These are phyloP conservation scores for Podosphaera leucotricha DNA, from an alignment of 2,329 filamentous ascomycete genomes.

Conservation along the genomic window DNA sequence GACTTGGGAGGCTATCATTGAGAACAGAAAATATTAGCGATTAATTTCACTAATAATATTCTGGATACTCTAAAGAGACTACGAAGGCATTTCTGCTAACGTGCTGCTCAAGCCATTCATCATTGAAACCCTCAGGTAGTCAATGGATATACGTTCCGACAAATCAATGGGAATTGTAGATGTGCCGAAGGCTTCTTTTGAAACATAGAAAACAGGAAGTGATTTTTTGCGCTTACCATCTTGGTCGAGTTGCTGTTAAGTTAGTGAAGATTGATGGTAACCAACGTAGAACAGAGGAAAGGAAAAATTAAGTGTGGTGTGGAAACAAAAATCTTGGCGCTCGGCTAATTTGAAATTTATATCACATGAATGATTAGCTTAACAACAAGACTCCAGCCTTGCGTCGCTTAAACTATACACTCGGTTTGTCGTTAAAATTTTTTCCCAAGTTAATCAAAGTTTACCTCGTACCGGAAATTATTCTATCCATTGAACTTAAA, in stretches of 20 bases:
- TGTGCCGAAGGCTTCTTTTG: background rate
- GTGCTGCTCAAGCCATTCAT: conserved; percentile 41
- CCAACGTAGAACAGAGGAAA: too few relatives aligned
- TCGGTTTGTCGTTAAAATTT: too few relatives aligned
- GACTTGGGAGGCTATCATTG: conserved; percentile 99
- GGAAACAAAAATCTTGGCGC: too few relatives aligned
- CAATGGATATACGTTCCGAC: conserved; percentile 16
- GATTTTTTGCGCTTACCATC: conserved; percentile 34
- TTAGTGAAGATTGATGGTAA: conserved; percentile 8
- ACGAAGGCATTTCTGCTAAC: conserved; percentile 16
- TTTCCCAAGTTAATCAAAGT: too few relatives aligned
- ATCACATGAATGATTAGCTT: too few relatives aligned
- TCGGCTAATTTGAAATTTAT: too few relatives aligned
- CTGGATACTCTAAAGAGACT: conserved; percentile 78
- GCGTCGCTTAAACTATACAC: too few relatives aligned
- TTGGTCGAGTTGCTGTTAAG: conserved; percentile 24
- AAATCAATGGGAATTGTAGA: conserved; percentile 12
- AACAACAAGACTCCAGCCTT: too few relatives aligned
- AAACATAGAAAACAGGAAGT: background rate
- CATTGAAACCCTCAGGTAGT: conserved; percentile 21
- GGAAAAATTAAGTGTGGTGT: too few relatives aligned
- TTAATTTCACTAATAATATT: conserved; percentile 60
- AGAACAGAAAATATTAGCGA: conserved; percentile 95
- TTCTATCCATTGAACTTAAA: too few relatives aligned
- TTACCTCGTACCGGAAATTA: too few relatives aligned